Base-by-base conservation (phyloP, 805 yeast genomes). In the Saccharomycodes ludwigii region DNA sequence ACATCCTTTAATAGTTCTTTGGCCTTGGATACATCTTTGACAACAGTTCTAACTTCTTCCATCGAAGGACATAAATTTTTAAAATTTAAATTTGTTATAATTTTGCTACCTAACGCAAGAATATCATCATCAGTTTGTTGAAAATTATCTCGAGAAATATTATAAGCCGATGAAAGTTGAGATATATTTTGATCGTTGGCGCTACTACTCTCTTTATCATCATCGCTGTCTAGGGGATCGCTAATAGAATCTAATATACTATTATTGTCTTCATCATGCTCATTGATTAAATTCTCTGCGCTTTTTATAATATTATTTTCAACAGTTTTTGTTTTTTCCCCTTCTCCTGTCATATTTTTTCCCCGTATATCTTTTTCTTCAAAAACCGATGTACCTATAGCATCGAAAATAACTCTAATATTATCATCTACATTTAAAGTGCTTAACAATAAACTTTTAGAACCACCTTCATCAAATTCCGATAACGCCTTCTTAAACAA, bases 381-480 rank as follows among this genome's bases (percentile, higher is more conserved):
- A 5, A 15, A 42, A 36, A 38, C 40, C 27, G 56, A 57, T 31
- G 46, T 60, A 6, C 59, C 56, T 10, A 42, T 44, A 30, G 83
- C 82, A 46, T 76, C 88, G 46, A 79, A 77, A 2, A 76, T 70
- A 3, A 79, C 73, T 42, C 77, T 54, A 0, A 73, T 71, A 1
- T 64, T 44, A 1, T 50, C 34, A 42, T 77, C 76, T 11, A 73
- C 59, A 38, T 63, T 62, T 27, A 79, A 61, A 0, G 81, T 70
- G 39, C 79, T 79, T 39, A 76, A 48, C 26, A 79, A 52, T 30
- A 80, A 57, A 37, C 81, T 71, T 46, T 76, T 79, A 6, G 88
- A 76, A 3, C 91, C 88, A 24, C 86, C 86, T 56, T 79, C 88
- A 49, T 80, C 91, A 43, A 79, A 79, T 32, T 78, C 86, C 0